phyloP scores from a whole-genome alignment of 169 alveolate genomes.

The Plasmodium reichenowi region DNA sequence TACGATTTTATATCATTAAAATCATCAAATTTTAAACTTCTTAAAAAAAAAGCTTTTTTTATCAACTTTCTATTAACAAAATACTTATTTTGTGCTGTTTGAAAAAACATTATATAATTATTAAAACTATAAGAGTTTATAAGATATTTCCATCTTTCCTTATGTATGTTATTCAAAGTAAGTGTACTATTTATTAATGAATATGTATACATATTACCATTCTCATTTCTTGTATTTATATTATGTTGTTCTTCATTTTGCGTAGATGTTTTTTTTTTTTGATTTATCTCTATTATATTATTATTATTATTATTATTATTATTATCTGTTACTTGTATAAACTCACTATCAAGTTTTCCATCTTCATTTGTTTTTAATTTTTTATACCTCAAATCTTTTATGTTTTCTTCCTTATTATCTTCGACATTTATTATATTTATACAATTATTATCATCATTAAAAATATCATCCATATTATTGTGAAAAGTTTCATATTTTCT shows the following conservation, averaged over 20 bases:
- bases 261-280: not conserved
- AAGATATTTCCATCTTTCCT: too few species aligned
- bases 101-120: too few species aligned
- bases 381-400: not conserved
- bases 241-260: slow-evolving; percentile 8
- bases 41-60: too few species aligned
- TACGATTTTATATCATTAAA: too few species aligned
- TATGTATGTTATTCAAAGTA: too few species aligned
- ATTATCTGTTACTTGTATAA: not conserved
- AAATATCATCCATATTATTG: not conserved
- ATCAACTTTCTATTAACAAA: too few species aligned
- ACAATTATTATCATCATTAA: not conserved
- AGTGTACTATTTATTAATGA: too few species aligned
- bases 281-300: not conserved
- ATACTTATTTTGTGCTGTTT: too few species aligned
- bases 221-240: slow-evolving; percentile 9
- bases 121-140: too few species aligned
- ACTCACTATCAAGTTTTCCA: too few species aligned
- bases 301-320: too few species aligned
- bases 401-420: not conserved
- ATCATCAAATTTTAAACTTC: too few species aligned
- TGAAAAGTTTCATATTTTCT: slow-evolving; percentile 11
- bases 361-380: slow-evolving; percentile 2
- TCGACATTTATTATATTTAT: not conserved
- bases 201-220: not conserved